These are phyloP conservation scores for Raffaelea deltoideospora DNA, from an alignment of 2,329 filamentous ascomycete genomes.

Conservation along the genomic window DNA sequence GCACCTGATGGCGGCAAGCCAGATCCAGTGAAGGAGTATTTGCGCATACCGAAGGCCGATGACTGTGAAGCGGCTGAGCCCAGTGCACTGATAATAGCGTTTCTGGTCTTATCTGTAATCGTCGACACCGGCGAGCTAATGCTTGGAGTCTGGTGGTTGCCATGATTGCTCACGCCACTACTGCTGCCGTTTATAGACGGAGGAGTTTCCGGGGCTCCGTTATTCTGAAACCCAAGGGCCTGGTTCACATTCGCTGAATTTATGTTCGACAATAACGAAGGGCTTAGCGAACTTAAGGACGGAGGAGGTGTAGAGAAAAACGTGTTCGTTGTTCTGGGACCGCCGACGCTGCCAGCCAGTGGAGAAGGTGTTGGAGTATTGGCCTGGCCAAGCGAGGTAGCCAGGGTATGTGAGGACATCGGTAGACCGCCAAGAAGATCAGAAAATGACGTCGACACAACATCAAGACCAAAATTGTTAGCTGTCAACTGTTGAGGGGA, in stretches of 20 bases:
- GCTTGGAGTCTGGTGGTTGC: constrained; percentile 32
- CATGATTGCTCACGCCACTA: constrained; percentile 5
- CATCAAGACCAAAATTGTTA: constrained; percentile 60
- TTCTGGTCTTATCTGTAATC: constrained; percentile 50
- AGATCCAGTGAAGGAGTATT: constrained; percentile 46
- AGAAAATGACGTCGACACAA: constrained; percentile 58
- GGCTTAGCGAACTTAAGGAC: constrained; percentile 58
- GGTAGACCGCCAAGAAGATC: constrained; percentile 60
- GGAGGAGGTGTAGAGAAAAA: constrained; percentile 69
- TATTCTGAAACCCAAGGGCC: constrained; percentile 40
- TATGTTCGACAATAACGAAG: constrained; percentile 52
- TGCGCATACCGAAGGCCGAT: constrained; percentile 40
- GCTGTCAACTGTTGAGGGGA: constrained; percentile 51
- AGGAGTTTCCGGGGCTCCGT: constrained; percentile 53
- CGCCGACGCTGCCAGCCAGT: not conserved
- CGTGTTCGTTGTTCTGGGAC: constrained; percentile 39
- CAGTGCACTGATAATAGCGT: constrained; percentile 43
- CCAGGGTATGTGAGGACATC: constrained; percentile 67
- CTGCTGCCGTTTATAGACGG: constrained; percentile 52
- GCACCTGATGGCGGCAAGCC: constrained; percentile 40
- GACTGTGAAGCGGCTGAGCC: constrained; percentile 30
- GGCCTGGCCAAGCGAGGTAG: constrained; percentile 30
- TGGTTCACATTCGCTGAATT: constrained; percentile 47
- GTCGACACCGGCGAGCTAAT: constrained; percentile 41
- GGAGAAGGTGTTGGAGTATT: constrained; percentile 43